Evolutionary conservation across 352 stramenopile genomes (phyloP), one percentile per base, ranked within the genome.

Genomic region (Phytopythium chamaehyphon): DNA sequence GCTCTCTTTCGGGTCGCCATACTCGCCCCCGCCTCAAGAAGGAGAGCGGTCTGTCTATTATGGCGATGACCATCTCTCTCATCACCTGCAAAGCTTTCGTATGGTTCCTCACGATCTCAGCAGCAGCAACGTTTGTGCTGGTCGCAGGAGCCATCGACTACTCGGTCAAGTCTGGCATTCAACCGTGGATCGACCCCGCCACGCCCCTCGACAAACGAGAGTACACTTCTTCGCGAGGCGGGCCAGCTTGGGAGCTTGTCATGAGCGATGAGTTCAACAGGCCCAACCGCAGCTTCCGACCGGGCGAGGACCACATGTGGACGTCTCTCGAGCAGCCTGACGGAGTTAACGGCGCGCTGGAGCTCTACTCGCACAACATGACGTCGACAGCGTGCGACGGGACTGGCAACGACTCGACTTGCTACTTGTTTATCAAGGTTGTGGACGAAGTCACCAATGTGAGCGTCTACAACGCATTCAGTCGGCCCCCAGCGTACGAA

Each of bases 201-300:
- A 90, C 80, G 12, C 73, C 74, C 1, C n/a, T 40, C 1, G 59
- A 78, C 4, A 45, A 9, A 10, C 64, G 71, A 11, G 57, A 33
- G 3, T 85, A 85, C 55, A 63, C 33, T 0, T 73, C 52, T 9
- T 89, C 78, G 0, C 73, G 75, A 6, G 71, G 71, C 19, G 71
- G 76, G 1, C 35, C 54, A 0, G 45, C 35, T 36, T 89, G 76
- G 71, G 53, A 88, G 7, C 64, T 96, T 5, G 76, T 95, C 38
- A 97, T 97, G 85, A 97, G 87, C 23, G 93, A 98, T 72, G 93
- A 98, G 66, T 98, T 98, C 64, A 88, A 98, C 62, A 76, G 72
- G 45, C 68, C 86, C 2, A 83, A 86, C 18, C 77, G 96, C 2
- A 83, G 57, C 31, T 98, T 99, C 62, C 53, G 66, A 26, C 90